Evolutionary conservation across 805 yeast genomes (phyloP), one percentile per base, ranked within the genome.

Genomic region (Lachancea lanzarotensis): DNA sequence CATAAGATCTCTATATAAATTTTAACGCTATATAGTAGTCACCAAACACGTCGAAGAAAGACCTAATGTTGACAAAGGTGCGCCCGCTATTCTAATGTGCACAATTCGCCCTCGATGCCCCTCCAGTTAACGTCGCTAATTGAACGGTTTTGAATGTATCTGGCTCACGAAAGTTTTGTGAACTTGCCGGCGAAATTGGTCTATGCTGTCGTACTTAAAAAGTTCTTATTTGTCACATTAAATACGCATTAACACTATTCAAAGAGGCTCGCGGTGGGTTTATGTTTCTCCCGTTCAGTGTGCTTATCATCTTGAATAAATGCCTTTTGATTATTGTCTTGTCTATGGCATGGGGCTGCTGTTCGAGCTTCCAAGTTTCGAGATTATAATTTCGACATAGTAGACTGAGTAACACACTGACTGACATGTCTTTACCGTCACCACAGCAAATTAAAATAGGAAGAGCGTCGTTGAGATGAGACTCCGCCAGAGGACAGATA

Each of bases 251-350:
- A 2, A 84, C 78, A 25, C 90, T 75, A 52, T 82, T 89, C 34
- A 86, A 66, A 0, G 95, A 83, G 10, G 86, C 80, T 40, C 96
- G 68, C 45, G 89, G 80, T 0, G 95, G 95, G 48, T 86, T 84
- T 3, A 76, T 76, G 34, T 72, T 75, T n/a, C 74, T 59, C 0
- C 61, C 63, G 8, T 56, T 43, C n/a, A 61, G 40, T 7, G 66
- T 59, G 2, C 71, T 63, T 15, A 74, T 68, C 2, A 87, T 53
- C 38, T 59, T 60, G 2, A 79, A 74, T 26, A 87, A 63, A 44
- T 83, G 81, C 46, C 71, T 72, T 45, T 79, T 73, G 3, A 84
- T 73, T 8, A 69, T 59, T 22, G 72, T 77, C 56, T 84, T 84
- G 20, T 73, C 69, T 35, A 67, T 20, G 39, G 54, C 26, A 34